Conservation (phyloP, 345 rosid species). For the Eucalyptus pauciflora region DNA sequence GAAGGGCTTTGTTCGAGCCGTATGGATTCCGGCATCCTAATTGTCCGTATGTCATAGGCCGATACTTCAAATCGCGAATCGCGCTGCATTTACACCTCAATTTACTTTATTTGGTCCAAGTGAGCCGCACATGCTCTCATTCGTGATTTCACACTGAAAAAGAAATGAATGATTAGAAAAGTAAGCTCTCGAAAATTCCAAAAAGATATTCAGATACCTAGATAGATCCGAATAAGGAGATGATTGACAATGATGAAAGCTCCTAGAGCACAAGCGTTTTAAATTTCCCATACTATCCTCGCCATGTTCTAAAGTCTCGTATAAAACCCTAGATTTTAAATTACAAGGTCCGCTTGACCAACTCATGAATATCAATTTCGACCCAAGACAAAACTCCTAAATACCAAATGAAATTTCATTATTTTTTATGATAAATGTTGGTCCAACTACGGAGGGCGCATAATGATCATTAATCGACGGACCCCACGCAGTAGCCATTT, state of each 20-base stretch:
- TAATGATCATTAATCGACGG: neutral
- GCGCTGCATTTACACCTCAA: neutral
- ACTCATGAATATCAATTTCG: neutral
- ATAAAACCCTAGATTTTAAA: neutral
- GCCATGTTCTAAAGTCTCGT: neutral
- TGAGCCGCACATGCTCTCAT: neutral
- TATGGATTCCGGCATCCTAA: neutral
- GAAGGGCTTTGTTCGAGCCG: neutral
- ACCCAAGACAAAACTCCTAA: neutral
- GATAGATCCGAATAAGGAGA: neutral
- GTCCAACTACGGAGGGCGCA: neutral
- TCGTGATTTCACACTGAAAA: neutral
- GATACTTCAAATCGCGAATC: neutral
- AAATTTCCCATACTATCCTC: neutral
- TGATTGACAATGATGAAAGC: neutral
- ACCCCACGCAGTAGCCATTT: neutral
- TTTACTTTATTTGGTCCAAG: neutral
- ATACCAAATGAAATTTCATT: neutral
- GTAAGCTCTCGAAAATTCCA: neutral
- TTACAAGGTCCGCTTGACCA: neutral
- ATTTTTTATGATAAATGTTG: neutral
- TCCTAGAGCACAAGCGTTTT: neutral
- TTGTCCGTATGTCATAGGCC: neutral
- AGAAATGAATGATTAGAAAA: neutral
- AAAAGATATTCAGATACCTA: neutral